These are phyloP conservation scores for Bryum argenteum DNA, from an alignment of 225 moss, liverwort and hornwort genomes.

Conservation along the genomic window DNA sequence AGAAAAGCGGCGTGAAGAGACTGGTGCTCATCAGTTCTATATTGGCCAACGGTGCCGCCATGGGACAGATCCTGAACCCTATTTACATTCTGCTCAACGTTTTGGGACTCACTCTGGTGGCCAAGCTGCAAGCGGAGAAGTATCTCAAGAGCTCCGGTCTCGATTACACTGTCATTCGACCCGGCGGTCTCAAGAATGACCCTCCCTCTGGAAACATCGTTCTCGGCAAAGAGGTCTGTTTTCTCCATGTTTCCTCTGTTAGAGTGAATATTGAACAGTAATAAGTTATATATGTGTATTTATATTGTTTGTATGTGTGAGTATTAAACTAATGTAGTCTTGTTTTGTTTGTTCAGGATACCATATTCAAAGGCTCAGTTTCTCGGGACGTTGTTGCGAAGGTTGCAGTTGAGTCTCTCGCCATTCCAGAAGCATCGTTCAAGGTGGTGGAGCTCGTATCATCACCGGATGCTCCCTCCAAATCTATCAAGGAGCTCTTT, in stretches of 20 bases:
- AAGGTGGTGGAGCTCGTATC: constrained; percentile 68
- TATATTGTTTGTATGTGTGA: no score
- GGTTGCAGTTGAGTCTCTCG: constrained; percentile 66
- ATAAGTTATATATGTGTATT: no score
- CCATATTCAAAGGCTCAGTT: constrained; percentile 54
- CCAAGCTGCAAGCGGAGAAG: constrained; percentile 74
- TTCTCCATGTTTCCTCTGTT: no score
- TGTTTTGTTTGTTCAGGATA: constrained; percentile 38
- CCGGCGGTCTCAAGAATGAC: constrained; percentile 72
- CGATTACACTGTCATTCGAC: constrained; percentile 71
- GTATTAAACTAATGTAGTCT: no score
- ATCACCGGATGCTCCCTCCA: constrained; percentile 48
- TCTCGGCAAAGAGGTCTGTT: constrained; percentile 56
- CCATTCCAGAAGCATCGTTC: constrained; percentile 60
- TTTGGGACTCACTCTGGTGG: constrained; percentile 65
- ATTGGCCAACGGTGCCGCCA: constrained; percentile 64
- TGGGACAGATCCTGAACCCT: constrained; percentile 69
- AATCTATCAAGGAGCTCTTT: constrained; percentile 55
- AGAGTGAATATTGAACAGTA: no score
- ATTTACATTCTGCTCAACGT: constrained; percentile 66
- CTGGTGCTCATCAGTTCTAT: constrained; percentile 72
- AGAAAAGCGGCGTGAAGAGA: constrained; percentile 49
- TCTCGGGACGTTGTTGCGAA: constrained; percentile 71
- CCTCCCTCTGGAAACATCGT: constrained; percentile 63
- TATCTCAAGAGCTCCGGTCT: constrained; percentile 65